phyloP scores from a whole-genome alignment of 352 stramenopile genomes.

The Phytophthora melonis region DNA sequence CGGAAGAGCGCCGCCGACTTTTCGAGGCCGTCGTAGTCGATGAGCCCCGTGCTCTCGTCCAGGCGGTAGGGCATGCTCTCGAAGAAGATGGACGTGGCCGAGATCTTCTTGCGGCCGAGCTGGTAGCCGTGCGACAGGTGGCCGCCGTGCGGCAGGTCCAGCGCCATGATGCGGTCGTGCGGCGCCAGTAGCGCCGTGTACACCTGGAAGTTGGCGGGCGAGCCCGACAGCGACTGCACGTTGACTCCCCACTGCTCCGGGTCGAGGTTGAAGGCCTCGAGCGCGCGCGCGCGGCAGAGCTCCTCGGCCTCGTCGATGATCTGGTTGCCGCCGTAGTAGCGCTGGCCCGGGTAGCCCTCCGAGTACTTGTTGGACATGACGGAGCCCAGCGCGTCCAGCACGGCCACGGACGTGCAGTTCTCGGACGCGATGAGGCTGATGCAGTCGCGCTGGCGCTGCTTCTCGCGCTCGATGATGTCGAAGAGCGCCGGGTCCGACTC shows the following conservation, averaged over 20 bases:
- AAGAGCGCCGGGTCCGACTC: constrained; percentile 94
- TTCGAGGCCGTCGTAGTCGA: constrained; percentile 99
- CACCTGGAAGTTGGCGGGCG: constrained; percentile 99
- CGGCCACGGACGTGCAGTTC: constrained; percentile 98
- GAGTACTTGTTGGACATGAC: constrained; percentile 99
- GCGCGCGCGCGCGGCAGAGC: constrained; percentile 97
- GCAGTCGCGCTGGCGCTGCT: constrained; percentile 97
- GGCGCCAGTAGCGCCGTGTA: constrained; percentile 98
- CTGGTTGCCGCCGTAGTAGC: constrained; percentile 99
- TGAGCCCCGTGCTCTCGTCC: constrained; percentile 95
- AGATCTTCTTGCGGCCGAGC: constrained; percentile 99
- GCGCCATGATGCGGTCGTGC: constrained; percentile 98
- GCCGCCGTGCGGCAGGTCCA: constrained; percentile 98
- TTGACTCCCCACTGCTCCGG: constrained; percentile 97
- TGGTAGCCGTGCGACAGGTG: constrained; percentile 99
- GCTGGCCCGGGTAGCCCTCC: constrained; percentile 96
- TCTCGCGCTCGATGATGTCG: constrained; percentile 98
- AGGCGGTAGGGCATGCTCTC: constrained; percentile 99
- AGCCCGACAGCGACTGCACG: constrained; percentile 98
- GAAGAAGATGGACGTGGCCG: constrained; percentile 98
- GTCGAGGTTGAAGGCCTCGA: constrained; percentile 98
- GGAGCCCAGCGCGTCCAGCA: constrained; percentile 98
- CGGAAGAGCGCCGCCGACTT: constrained; percentile 94
- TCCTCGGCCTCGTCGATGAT: constrained; percentile 99
- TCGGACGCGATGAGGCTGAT: constrained; percentile 99